Evolutionary conservation across 805 yeast species (phyloP).

Genomic region (Teunomyces atbi): DNA sequence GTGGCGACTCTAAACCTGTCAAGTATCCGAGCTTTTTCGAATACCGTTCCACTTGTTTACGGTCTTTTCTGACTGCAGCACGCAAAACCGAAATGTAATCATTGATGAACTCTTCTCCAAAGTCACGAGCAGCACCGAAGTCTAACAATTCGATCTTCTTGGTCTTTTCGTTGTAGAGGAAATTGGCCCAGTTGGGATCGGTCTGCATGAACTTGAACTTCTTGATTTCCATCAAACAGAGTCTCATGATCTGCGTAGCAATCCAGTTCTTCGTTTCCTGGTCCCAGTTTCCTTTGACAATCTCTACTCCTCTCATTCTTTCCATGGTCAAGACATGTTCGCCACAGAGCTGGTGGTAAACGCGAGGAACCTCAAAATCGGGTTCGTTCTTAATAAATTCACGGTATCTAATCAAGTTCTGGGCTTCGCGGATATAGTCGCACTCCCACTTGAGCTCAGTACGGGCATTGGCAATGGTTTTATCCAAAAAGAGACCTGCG

Average conservation of each 20-base stretch:
- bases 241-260: constrained; percentile 80
- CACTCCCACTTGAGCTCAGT: constrained; percentile 96
- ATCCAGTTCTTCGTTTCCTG: constrained; percentile 79
- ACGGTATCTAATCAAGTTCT: constrained; percentile 64
- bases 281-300: constrained; percentile 70
- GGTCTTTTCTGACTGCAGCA: constrained; percentile 70
- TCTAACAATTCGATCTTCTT: constrained; percentile 81
- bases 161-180: constrained; percentile 72
- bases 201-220: constrained; percentile 92
- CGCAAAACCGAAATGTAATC: constrained; percentile 71
- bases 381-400: constrained; percentile 53
- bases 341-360: constrained; percentile 73
- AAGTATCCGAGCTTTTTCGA: constrained; percentile 79
- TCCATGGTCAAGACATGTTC: constrained; percentile 88
- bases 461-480: constrained; percentile 90
- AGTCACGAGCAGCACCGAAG: constrained; percentile 93
- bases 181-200: constrained; percentile 99
- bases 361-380: constrained; percentile 77
- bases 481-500: constrained; percentile 86
- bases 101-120: constrained; percentile 60
- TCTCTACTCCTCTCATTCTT: constrained; percentile 77
- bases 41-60: constrained; percentile 58
- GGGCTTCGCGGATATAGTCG: constrained; percentile 89
- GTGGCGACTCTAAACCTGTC: constrained; percentile 84
- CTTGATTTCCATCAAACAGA: constrained; percentile 83